phyloP scores from a whole-genome alignment of 2,329 filamentous ascomycete species.

The Sporothrix inflata region DNA sequence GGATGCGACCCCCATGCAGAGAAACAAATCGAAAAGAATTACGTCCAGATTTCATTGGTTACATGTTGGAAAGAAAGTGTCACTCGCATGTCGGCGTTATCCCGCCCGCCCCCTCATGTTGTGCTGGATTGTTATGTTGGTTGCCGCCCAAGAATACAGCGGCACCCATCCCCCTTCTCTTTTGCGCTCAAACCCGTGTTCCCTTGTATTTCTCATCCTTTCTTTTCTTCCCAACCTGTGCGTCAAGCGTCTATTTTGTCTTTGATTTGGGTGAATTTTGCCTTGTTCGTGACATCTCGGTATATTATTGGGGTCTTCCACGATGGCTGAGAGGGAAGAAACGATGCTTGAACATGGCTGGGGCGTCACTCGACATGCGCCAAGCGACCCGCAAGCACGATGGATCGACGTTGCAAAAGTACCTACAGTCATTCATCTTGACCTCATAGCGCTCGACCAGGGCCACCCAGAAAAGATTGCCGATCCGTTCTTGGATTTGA shows the following conservation, averaged over 20 bases:
- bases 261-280: too few species aligned
- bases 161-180: too few species aligned
- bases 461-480: constrained; percentile 54
- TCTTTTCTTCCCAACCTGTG: too few species aligned
- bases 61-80: background rate
- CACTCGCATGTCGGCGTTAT: background rate
- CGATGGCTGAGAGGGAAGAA: background rate
- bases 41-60: background rate
- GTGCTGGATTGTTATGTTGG: background rate
- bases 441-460: constrained; percentile 60
- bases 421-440: constrained; percentile 69
- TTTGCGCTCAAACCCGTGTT: too few species aligned
- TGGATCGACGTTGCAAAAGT: constrained; percentile 64
- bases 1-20: background rate
- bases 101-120: background rate
- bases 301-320: background rate
- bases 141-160: too few species aligned
- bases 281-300: too few species aligned
- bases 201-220: too few species aligned
- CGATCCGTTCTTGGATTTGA: constrained; percentile 75
- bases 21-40: background rate
- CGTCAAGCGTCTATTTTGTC: too few species aligned
- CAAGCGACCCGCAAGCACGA: constrained; percentile 27
- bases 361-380: constrained; percentile 36
- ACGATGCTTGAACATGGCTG: constrained; percentile 34